Conservation (phyloP, 192 early-diverging fungal genomes). For the Dissophora globulifera region DNA sequence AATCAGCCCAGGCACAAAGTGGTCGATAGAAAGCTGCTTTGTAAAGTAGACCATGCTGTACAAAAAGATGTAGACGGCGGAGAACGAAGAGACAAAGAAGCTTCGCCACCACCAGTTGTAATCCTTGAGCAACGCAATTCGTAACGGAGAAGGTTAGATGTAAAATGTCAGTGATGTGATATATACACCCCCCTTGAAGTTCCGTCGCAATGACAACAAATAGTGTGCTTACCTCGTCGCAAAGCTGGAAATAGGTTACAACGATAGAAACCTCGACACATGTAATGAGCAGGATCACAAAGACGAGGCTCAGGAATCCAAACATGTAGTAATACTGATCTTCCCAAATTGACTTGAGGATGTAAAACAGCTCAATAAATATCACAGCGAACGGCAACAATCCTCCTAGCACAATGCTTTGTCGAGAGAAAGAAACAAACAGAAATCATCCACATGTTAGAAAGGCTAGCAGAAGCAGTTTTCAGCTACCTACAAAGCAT, state of each 20-base stretch:
- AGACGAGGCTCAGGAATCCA: constrained; percentile 67
- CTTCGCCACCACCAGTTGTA: constrained; percentile 96
- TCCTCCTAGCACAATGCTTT: constrained; percentile 56
- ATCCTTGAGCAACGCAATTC: constrained; percentile 59
- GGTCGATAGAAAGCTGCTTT: constrained; percentile 68
- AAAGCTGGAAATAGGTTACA: constrained; percentile 75
- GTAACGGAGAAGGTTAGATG: too few relatives aligned
- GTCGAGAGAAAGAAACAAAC: not conserved
- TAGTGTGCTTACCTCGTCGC: constrained; percentile 61
- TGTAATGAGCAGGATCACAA: constrained; percentile 65
- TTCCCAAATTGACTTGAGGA: constrained; percentile 77
- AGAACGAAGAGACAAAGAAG: constrained; percentile 81
- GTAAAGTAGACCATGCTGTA: constrained; percentile 83
- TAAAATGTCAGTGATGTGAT: too few relatives aligned
- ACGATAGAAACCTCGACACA: constrained; percentile 73
- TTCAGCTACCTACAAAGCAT: too few relatives aligned
- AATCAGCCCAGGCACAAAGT: constrained; percentile 75
- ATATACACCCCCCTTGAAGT: too few relatives aligned
- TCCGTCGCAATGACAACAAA: too few relatives aligned
- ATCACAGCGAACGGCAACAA: constrained; percentile 71
- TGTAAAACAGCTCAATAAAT: constrained; percentile 79
- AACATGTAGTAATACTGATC: constrained; percentile 75
- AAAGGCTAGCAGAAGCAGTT: too few relatives aligned
- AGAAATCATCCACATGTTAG: too few relatives aligned
- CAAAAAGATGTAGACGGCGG: constrained; percentile 81